These are phyloP conservation scores for Verticillium longisporum DNA, from an alignment of 2,329 filamentous ascomycete genomes.

Conservation along the genomic window DNA sequence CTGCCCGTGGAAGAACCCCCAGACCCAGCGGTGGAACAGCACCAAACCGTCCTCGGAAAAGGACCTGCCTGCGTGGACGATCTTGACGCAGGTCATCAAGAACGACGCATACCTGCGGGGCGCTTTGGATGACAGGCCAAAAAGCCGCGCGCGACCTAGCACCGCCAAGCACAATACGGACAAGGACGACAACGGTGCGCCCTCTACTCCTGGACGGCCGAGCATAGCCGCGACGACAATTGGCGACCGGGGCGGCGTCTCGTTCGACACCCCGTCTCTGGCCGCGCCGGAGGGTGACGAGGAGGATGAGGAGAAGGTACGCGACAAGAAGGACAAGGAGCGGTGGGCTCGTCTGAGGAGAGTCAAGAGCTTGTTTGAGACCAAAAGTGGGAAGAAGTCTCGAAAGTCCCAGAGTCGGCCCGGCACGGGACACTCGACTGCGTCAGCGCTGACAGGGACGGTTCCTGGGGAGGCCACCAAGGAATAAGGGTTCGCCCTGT, in stretches of 20 bases:
- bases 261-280: constrained; percentile 10
- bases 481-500: not conserved
- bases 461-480: not conserved
- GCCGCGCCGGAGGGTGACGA: constrained; percentile 27
- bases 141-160: constrained; percentile 8
- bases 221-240: constrained; percentile 7
- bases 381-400: constrained; percentile 52
- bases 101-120: constrained; percentile 50
- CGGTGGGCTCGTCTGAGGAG: constrained; percentile 64
- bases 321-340: constrained; percentile 60
- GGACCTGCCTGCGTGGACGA: constrained; percentile 46
- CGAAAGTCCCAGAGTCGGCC: constrained; percentile 34
- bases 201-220: constrained; percentile 7
- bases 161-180: constrained; percentile 3
- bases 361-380: constrained; percentile 65
- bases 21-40: constrained; percentile 45
- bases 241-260: not conserved
- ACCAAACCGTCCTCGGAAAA: constrained; percentile 24
- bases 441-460: constrained; percentile 9
- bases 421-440: constrained; percentile 27
- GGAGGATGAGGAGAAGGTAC: constrained; percentile 37
- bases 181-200: constrained; percentile 11
- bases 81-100: constrained; percentile 45
- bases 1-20: constrained; percentile 68
- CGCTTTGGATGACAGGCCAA: constrained; percentile 11